phyloP scores from a whole-genome alignment of 805 yeast species.

The Kregervanrija fluxuum region DNA sequence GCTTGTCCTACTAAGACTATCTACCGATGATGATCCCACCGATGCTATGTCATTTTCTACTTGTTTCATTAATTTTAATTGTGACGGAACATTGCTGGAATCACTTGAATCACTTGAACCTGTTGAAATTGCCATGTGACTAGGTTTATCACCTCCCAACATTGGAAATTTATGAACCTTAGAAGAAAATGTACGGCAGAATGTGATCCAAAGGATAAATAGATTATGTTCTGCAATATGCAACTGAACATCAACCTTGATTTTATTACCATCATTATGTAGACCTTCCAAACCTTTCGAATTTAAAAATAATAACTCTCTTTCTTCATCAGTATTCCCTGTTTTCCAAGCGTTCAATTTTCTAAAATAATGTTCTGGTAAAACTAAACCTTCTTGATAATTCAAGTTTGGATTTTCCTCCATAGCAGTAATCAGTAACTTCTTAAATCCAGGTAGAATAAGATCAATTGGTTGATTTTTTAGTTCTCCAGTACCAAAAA shows the following conservation, averaged over 20 bases:
- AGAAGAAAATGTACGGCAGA: conserved; percentile 41
- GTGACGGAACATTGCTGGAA: conserved; percentile 38
- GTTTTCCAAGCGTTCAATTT: conserved; percentile 43
- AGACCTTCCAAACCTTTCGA: conserved; percentile 63
- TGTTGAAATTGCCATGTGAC: conserved; percentile 6
- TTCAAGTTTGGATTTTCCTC: conserved; percentile 32
- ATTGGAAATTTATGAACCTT: neutral
- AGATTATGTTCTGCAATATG: conserved; percentile 57
- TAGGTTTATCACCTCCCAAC: neutral
- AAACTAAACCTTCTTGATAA: conserved; percentile 58
- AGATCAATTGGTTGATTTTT: conserved; percentile 42
- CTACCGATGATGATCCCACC: conserved; percentile 13
- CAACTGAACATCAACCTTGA: conserved; percentile 73
- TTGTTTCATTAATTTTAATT: conserved; percentile 40
- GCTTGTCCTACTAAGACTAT: conserved; percentile 17
- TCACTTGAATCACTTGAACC: conserved; percentile 7
- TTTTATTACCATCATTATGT: conserved; percentile 60
- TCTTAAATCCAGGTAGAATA: conserved; percentile 57
- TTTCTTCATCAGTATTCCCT: conserved; percentile 29
- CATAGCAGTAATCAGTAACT: conserved; percentile 36
- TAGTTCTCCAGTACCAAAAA: conserved; percentile 62
- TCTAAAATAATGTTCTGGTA: conserved; percentile 89
- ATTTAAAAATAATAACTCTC: conserved; percentile 44
- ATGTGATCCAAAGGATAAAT: conserved; percentile 78
- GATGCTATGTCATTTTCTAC: conserved; percentile 24